Evolutionary conservation across 192 early-diverging fungal genomes (phyloP), one percentile per base, ranked within the genome.

Genomic region (Coemansia sp.): DNA sequence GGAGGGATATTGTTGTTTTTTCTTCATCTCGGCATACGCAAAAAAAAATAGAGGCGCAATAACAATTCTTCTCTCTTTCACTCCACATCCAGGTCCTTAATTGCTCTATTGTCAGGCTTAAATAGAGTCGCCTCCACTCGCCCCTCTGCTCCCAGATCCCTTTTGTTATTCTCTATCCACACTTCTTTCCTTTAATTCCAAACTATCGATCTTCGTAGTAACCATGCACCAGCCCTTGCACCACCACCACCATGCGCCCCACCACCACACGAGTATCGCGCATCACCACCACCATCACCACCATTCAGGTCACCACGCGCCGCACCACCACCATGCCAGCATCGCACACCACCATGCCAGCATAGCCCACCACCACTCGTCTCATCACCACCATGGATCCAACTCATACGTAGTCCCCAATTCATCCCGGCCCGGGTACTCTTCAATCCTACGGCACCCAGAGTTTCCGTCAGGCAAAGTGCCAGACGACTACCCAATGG

Each of bases 341-440:
- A 57, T 48, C 19, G 67, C 67, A 19, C 46, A 64, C 23, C 67
- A 65, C 59, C 73, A 64, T n/a, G 12, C 66, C 50, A 67, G 71
- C 62, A 50, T 69, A 63, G 14, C 70, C 17, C 41, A 68, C 62
- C 31, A 55, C 63, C 55, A 58, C 44, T 23, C 27, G 1, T 37
- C 19, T 23, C 42, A 61, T 19, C 41, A 63, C 51, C 66, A 67
- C 66, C 51, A 57, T 39, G 39, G 38, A 60, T 68, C 53, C 31
- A 62, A 64, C 31, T 62, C 70, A 14, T 68, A 72, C 46, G 48
- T 73, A 6, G 68, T 78, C 5, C 67, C 76, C 25, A 66, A 62
- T 25, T 73, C 71, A 9, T 68, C 72, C 17, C 57, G 66, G 17
- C 64, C 76, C 9, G 76, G 76, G 9, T 78, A 69, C 68, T 78